phyloP scores from a whole-genome alignment of 2,329 filamentous ascomycete genomes.

The Helicocarpus griseus region DNA sequence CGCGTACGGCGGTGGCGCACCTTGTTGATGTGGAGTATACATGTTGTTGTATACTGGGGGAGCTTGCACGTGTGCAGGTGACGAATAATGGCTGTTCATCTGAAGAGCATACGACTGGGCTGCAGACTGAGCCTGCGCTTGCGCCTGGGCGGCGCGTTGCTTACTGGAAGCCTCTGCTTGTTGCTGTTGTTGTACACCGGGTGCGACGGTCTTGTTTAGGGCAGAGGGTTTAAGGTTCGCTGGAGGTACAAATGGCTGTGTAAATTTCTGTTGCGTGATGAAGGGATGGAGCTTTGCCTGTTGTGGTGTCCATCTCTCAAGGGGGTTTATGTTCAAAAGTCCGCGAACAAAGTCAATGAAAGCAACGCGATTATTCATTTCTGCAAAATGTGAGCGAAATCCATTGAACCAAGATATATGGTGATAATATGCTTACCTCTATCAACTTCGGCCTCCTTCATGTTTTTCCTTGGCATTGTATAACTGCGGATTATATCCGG shows the following conservation, averaged over 20 bases:
- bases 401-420: conserved; percentile 2
- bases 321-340: conserved; percentile 82
- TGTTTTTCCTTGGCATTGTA: conserved; percentile 97
- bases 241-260: conserved; percentile 87
- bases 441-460: conserved; percentile 95
- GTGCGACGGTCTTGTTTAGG: conserved; percentile 76
- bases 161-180: conserved; percentile 91
- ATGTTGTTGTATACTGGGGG: conserved; percentile 66
- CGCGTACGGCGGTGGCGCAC: conserved; percentile 68
- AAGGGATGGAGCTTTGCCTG: conserved; percentile 97
- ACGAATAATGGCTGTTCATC: conserved; percentile 44
- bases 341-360: conserved; percentile 98
- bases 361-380: conserved; percentile 95
- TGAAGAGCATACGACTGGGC: conserved; percentile 58
- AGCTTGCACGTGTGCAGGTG: conserved; percentile 37
- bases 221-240: conserved; percentile 91
- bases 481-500: conserved; percentile 98
- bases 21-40: conserved; percentile 55
- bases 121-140: conserved; percentile 53
- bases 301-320: conserved; percentile 95
- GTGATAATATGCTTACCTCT: conserved; percentile 55
- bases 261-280: conserved; percentile 97
- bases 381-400: conserved; percentile 40
- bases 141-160: conserved; percentile 58
- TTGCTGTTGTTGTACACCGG: conserved; percentile 90